phyloP scores from a whole-genome alignment of 1,139 yeast genomes.

The Saccharomycopsis phalli region DNA sequence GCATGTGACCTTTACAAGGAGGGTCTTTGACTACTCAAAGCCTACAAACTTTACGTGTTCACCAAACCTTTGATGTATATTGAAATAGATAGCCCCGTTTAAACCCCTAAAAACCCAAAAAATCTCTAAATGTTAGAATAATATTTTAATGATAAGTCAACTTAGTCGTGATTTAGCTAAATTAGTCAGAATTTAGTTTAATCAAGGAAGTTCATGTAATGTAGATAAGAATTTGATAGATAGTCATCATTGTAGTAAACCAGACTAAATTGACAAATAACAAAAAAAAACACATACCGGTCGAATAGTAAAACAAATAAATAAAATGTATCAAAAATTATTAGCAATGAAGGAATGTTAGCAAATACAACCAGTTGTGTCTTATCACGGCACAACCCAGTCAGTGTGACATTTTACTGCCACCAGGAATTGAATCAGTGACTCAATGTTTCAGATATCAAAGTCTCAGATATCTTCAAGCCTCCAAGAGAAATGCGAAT shows the following conservation, averaged over 20 bases:
- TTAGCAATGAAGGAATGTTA: background rate
- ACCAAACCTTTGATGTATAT: too few species aligned
- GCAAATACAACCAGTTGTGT: background rate
- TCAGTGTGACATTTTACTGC: too few species aligned
- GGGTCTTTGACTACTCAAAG: too few species aligned
- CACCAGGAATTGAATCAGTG: background rate
- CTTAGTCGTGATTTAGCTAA: too few species aligned
- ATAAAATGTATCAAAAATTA: background rate
- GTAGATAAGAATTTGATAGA: constrained; percentile 19
- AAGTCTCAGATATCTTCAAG: background rate
- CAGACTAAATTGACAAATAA: background rate
- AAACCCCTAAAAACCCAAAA: too few species aligned
- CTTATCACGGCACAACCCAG: background rate
- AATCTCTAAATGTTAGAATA: too few species aligned
- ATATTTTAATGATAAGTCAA: too few species aligned
- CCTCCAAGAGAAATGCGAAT: background rate
- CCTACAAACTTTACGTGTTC: too few species aligned
- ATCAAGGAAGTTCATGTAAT: constrained; percentile 19
- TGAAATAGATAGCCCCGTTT: too few species aligned
- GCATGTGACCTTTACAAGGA: too few species aligned
- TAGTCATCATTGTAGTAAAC: constrained; percentile 12
- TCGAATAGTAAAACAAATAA: background rate
- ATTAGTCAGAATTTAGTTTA: background rate
- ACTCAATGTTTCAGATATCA: background rate
- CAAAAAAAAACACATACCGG: background rate